These are phyloP conservation scores for Turnera subulata DNA, from an alignment of 345 rosid genomes.

Conservation along the genomic window DNA sequence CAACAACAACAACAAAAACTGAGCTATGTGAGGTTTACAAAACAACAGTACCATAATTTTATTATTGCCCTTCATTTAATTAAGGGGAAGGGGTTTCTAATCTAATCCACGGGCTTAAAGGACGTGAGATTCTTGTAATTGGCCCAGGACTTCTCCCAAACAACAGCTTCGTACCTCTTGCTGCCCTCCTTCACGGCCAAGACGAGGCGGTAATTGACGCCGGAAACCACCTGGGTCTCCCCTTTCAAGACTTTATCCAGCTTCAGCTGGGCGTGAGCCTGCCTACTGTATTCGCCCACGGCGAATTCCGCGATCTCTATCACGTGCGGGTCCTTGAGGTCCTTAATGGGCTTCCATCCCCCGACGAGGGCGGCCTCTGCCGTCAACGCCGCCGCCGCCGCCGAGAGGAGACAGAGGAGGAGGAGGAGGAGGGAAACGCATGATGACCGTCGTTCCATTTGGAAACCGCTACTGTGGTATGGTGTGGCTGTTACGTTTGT, in stretches of 20 bases:
- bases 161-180: constrained; percentile 38
- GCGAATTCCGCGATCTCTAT: constrained; percentile 47
- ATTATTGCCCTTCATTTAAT: no score
- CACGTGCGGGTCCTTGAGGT: constrained; percentile 38
- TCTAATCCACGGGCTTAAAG: constrained; percentile 22
- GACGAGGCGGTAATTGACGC: constrained; percentile 42
- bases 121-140: constrained; percentile 39
- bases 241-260: constrained; percentile 36
- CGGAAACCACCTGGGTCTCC: constrained; percentile 52
- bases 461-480: no score
- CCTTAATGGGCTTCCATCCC: constrained; percentile 48
- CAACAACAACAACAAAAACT: no score
- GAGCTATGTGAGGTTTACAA: no score
- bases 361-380: constrained; percentile 23
- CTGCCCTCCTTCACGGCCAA: constrained; percentile 21
- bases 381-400: no score
- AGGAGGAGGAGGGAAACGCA: constrained; percentile 2
- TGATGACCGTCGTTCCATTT: no score
- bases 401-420: constrained; percentile 14
- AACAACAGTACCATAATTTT: no score
- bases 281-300: constrained; percentile 34
- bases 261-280: constrained; percentile 13
- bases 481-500: no score
- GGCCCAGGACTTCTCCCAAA: constrained; percentile 49
- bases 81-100: no score